Conservation (phyloP, 2,329 filamentous ascomycete genomes). For the Clonostachys sp. region DNA sequence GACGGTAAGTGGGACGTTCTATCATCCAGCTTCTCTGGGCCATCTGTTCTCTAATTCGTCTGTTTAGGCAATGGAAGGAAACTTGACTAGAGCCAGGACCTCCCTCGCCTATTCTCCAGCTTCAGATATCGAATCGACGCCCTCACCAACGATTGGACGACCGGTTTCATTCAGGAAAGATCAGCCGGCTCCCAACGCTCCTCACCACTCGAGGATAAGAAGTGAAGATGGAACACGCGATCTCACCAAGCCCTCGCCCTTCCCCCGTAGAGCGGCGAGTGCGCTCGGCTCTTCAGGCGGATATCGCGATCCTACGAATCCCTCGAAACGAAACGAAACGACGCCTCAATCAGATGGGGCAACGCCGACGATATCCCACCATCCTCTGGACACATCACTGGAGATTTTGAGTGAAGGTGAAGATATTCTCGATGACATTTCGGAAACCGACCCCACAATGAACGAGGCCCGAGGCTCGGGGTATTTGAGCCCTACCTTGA, state of each 20-base stretch:
- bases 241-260: conserved; percentile 14
- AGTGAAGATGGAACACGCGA: conserved; percentile 19
- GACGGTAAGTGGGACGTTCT: conserved; percentile 56
- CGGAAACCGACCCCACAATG: conserved; percentile 17
- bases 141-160: conserved; percentile 40
- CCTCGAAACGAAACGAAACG: conserved; percentile 12
- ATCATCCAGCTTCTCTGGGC: background rate
- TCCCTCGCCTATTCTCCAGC: conserved; percentile 42
- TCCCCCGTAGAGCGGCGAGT: conserved; percentile 55
- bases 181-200: conserved; percentile 6
- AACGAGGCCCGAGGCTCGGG: conserved; percentile 25
- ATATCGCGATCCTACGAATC: conserved; percentile 44
- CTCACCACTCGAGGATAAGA: conserved; percentile 18
- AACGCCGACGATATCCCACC: conserved; percentile 26
- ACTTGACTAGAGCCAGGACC: conserved; percentile 72
- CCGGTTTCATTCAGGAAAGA: conserved; percentile 15
- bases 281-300: conserved; percentile 56
- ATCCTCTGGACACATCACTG: conserved; percentile 36
- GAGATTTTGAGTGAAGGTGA: conserved; percentile 53
- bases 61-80: conserved; percentile 84
- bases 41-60: conserved; percentile 4
- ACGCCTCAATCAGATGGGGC: background rate
- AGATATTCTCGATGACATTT: conserved; percentile 9
- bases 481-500: conserved; percentile 40
- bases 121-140: conserved; percentile 39